These are phyloP conservation scores for Dryas integrifolia DNA, from an alignment of 331 rosid species.

Conservation along the genomic window DNA sequence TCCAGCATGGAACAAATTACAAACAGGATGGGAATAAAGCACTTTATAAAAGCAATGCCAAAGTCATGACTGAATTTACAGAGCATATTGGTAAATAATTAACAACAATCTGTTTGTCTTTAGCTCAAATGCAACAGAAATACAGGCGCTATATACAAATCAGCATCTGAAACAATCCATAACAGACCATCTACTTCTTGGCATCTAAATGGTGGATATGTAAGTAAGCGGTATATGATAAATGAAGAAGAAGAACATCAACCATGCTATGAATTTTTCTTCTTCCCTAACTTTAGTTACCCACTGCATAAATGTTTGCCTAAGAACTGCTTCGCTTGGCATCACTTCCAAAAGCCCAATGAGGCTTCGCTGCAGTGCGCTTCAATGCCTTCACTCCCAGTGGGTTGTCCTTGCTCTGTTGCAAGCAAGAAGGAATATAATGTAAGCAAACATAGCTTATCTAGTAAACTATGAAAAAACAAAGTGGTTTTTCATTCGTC, in stretches of 20 bases:
- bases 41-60: conserved; percentile 19
- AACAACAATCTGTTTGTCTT: conserved; percentile 21
- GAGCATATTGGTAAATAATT: conserved; percentile 19
- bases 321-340: conserved; percentile 47
- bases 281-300: conserved; percentile 20
- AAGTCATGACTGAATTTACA: conserved; percentile 30
- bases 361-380: conserved; percentile 64
- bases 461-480: too few species aligned
- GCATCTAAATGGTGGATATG: conserved; percentile 26
- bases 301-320: conserved; percentile 17
- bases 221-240: conserved; percentile 14
- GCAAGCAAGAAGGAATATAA: conserved; percentile 17
- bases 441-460: not conserved
- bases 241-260: conserved; percentile 12
- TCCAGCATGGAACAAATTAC: not conserved
- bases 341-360: conserved; percentile 40
- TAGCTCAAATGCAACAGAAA: conserved; percentile 35
- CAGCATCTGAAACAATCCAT: conserved; percentile 32
- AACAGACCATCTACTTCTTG: conserved; percentile 21
- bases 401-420: conserved; percentile 66
- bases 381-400: conserved; percentile 75
- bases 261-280: conserved; percentile 4
- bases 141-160: conserved; percentile 47
- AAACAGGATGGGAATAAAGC: conserved; percentile 7
- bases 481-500: too few species aligned